A percentile compares a stretch with the other conserved stretches of the same genome.
These are phyloP conservation scores for Rhodotorula sp. DNA, from an alignment of 1,284 basidiomycete species.

Conservation along the genomic window DNA sequence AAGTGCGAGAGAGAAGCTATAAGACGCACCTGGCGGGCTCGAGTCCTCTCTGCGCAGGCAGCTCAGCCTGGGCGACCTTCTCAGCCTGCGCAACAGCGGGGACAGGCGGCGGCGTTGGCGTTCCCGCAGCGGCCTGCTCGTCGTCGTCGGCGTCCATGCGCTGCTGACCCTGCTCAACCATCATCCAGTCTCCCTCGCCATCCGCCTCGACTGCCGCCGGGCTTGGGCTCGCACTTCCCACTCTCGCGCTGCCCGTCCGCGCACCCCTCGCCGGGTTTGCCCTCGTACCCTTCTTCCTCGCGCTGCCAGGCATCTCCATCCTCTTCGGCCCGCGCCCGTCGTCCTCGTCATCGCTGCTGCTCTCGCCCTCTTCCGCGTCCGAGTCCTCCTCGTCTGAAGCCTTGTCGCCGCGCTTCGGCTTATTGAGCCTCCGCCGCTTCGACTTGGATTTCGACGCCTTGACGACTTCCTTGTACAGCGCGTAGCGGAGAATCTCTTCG, in stretches of 20 bases:
- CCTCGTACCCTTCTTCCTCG: neutral
- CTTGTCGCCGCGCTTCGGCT: conserved; percentile 52
- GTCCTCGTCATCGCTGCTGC: conserved; percentile 41
- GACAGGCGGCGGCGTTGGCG: neutral
- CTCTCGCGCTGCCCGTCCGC: neutral
- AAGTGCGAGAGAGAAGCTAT: neutral
- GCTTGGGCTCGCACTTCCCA: neutral
- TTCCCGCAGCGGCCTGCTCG: neutral
- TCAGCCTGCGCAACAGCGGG: conserved; percentile 7
- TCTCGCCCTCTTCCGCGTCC: conserved; percentile 60
- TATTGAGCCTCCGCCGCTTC: conserved; percentile 47
- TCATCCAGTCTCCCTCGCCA: conserved; percentile 18
- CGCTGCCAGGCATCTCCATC: conserved; percentile 18
- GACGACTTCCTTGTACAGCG: conserved; percentile 95
- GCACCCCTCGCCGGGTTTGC: conserved; percentile 11
- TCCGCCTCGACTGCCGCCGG: conserved; percentile 3
- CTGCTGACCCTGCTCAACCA: conserved; percentile 6
- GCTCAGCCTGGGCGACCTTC: conserved; percentile 18
- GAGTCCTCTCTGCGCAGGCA: conserved; percentile 6
- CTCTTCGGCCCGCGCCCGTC: conserved; percentile 15
- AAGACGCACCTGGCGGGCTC: conserved; percentile 22
- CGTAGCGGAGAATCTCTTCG: conserved; percentile 93
- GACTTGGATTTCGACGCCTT: conserved; percentile 62
- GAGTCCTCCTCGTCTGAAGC: conserved; percentile 61
- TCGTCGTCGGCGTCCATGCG: conserved; percentile 10